Evolutionary conservation across 768 basidiomycete genomes (phyloP), one percentile per base, ranked within the genome.

Genomic region (Podaxis carcinomalis): DNA sequence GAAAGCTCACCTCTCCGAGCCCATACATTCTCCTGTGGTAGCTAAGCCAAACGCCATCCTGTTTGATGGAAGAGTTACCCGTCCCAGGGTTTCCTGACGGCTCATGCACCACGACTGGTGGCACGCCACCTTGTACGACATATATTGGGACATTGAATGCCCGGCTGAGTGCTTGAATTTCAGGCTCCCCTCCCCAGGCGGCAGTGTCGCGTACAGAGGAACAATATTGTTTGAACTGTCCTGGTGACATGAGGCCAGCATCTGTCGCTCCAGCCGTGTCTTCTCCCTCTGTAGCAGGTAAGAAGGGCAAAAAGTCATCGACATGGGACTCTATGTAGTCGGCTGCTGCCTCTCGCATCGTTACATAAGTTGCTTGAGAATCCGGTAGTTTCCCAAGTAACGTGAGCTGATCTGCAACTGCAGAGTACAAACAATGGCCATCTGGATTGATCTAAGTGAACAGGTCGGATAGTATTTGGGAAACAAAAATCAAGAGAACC

Each of bases 131-230:
- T 72, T 98, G 97, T 11, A 98, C 80, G 56, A 99, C 90, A 70
- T 96, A 89, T 52, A 99, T 95, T 0, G 95, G 89, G 40, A 95
- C 76, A 57, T 87, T 82, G 72, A 83, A 98, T 32, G 86, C 85
- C 54, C 88, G 80, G 69, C 89, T 88, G 14, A 98, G 78, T 2
- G 97, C 97, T 66, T 90, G 80, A 35, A 99, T 94, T 80, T 98
- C 97, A 5, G 94, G 95, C 75, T 98, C 95, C 37, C 97, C 96
- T 52, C 97, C 97, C 97, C 97, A 98, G 32, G 87, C 83, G n/a
- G 86, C 88, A 23, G 94, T 95, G 70, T 89, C 81, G 44, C 86
- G 86, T 28, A 99, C 87, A 10, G 81, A 78, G 59, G 75, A 73
- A 70, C 95, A 97, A 70, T 99, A 98, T 57, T 76, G 75, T 53